A percentile compares a stretch with the other conserved stretches of the same genome.
These are phyloP conservation scores for Durio zibethinus DNA, from an alignment of 345 rosid species.

Conservation along the genomic window DNA sequence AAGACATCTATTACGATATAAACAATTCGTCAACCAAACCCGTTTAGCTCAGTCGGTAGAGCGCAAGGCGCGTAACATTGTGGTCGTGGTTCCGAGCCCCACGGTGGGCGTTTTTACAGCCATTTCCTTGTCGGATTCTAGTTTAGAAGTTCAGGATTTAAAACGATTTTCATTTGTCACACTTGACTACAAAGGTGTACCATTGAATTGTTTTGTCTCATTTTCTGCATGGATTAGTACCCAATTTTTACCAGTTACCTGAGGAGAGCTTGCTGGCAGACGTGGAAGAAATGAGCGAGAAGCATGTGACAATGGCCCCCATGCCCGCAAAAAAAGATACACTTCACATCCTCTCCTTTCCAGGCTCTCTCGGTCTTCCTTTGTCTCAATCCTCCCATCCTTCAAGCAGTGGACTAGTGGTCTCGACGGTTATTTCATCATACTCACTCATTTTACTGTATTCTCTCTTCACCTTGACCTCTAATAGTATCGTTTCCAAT, in stretches of 20 bases:
- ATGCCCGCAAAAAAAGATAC: not conserved
- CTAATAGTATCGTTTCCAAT: not conserved
- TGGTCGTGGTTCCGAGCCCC: slow-evolving; percentile 52
- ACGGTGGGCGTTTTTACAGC: slow-evolving; percentile 32
- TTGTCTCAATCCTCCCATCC: not conserved
- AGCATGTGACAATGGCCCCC: slow-evolving; percentile 9
- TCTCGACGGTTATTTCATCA: not conserved
- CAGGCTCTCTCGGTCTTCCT: not conserved
- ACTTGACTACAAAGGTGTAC: too few relatives aligned
- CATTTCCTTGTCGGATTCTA: too few relatives aligned
- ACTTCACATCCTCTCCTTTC: not conserved
- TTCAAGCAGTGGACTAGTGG: not conserved
- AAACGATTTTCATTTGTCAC: too few relatives aligned
- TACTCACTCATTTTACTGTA: not conserved
- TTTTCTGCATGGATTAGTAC: too few relatives aligned
- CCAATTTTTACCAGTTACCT: too few relatives aligned
- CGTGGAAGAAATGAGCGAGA: slow-evolving; percentile 44
- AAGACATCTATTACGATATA: too few relatives aligned
- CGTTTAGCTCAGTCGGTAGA: too few relatives aligned
- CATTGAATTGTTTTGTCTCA: too few relatives aligned
- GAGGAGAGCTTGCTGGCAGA: slow-evolving; percentile 35
- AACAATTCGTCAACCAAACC: too few relatives aligned
- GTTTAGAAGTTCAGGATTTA: too few relatives aligned
- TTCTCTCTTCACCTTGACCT: too few relatives aligned
- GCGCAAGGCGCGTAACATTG: slow-evolving; percentile 43